These are phyloP conservation scores for Scedosporium boydii DNA, from an alignment of 2,329 filamentous ascomycete species.

Conservation along the genomic window DNA sequence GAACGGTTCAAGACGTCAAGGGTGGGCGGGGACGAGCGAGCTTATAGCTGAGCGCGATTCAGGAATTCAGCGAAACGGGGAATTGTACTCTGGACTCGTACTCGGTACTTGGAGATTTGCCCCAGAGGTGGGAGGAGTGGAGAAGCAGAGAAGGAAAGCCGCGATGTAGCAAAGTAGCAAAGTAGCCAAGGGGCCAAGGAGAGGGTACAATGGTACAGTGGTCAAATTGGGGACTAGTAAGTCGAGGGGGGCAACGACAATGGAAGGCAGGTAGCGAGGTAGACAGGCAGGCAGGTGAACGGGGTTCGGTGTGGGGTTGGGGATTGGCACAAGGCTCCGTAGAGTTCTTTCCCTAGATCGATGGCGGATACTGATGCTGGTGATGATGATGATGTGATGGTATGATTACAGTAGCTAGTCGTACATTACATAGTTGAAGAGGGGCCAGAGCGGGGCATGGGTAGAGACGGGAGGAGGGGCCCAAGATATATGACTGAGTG, in stretches of 20 bases:
- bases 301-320: neutral
- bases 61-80: neutral
- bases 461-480: neutral
- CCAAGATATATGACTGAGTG: neutral
- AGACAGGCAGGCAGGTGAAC: no score
- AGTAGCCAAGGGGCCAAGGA: no score
- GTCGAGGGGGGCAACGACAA: no score
- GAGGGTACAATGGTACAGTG: no score
- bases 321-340: neutral
- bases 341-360: neutral
- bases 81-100: neutral
- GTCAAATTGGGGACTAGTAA: no score
- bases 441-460: neutral
- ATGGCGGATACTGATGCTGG: neutral
- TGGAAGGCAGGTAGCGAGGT: neutral
- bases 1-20: neutral
- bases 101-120: neutral
- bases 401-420: neutral
- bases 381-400: conserved; percentile 2
- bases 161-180: no score
- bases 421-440: neutral
- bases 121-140: neutral
- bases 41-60: neutral
- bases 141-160: neutral
- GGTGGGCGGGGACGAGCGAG: neutral